Base-by-base conservation (phyloP, 768 basidiomycete genomes). In the Phanerochaete carnosa region DNA sequence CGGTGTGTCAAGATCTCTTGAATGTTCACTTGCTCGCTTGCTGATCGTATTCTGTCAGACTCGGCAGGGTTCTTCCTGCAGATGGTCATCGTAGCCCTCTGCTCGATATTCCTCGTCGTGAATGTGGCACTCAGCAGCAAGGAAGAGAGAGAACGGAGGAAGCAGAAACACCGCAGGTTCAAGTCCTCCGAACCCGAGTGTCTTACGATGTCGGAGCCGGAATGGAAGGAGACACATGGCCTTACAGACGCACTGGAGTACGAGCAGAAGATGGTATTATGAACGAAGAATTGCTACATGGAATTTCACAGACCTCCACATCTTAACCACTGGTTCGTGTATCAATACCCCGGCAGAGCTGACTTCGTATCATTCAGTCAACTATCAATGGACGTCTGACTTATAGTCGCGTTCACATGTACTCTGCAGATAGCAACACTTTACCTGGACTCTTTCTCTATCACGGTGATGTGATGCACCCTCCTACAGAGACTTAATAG, bases 51-150 rank as follows among this genome's bases (percentile, higher is more conserved):
- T 12, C 35, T 12, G 22, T 23, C 45, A 66, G 65, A 66, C 54
- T 51, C 61, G 11, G 55, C 52, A 33, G 65, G 65, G 19, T 43
- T 62, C 13, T 66, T 66, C 61, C 39, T 66, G 35, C 65, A 66
- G 47, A 66, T 66, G 60, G 57, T 64, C 53, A 56, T 64, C 35
- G 58, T 66, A 12, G 60, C 63, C 26, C 33, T 66, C 39, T 64
- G 63, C 35, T 66, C 65, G 22, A 59, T 66, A 29, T 64, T 62
- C 58, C 63, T 66, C 45, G 60, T 66, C 22, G 59, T 64, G 28
- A 55, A 50, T 39, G 51, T 65, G 30, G 64, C 59, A 23, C 59
- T 65, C 25, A 39, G 47, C 49, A 57, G 2, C 35, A 22, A 32
- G 25, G 35, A 45, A 33, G 49, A 61, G 54, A 37, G n/a, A n/a